Percentiles rank a stretch among this genome's conserved stretches.
phyloP scores from a whole-genome alignment of 257 asterid species.

The Haberlea rhodopensis region DNA sequence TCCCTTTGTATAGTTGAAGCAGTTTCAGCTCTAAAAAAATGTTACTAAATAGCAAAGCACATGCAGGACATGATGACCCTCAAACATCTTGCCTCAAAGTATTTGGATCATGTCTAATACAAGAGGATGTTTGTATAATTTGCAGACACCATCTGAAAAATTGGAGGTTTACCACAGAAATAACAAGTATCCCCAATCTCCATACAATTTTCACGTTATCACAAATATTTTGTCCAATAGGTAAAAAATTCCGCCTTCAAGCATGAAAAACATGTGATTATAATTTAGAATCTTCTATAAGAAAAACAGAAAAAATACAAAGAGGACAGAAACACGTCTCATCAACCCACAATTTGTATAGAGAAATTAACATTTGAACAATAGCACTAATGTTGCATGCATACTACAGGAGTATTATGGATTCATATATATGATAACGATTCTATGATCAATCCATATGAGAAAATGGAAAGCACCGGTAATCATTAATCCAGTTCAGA shows the following conservation, averaged over 20 bases:
- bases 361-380: background rate
- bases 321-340: background rate
- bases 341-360: background rate
- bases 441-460: background rate
- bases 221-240: background rate
- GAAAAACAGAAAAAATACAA: background rate
- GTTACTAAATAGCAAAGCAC: background rate
- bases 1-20: background rate
- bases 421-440: too few relatives aligned
- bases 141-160: background rate
- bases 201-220: slow-evolving; percentile 12
- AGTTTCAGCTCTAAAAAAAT: background rate
- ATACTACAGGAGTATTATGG: background rate
- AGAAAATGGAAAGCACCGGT: background rate
- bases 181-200: background rate
- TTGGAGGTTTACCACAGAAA: background rate
- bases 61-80: slow-evolving; percentile 14
- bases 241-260: background rate
- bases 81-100: background rate
- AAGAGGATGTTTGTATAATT: background rate
- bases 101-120: background rate
- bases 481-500: slow-evolving; percentile 5
- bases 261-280: background rate
- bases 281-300: background rate
- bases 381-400: too few relatives aligned